Evolutionary conservation across 768 basidiomycete species (phyloP), one percentile per base, ranked within the genome.

Genomic region (Russula dissimulans): DNA sequence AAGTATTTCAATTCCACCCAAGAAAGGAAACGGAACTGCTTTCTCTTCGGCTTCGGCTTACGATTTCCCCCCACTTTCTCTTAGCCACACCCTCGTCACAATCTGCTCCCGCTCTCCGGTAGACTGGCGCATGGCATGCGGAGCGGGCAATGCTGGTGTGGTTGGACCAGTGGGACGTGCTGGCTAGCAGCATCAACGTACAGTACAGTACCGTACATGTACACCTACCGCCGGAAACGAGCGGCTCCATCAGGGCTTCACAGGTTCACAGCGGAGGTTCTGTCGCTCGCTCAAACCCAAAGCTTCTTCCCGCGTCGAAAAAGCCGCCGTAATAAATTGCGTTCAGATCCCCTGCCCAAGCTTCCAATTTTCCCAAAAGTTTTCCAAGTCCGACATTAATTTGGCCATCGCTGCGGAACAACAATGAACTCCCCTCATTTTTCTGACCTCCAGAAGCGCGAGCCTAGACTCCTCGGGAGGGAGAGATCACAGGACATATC

Each of bases 11-110:
- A 26, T 39, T 10, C 22, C 34, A 11, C 26, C 59, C 51, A 57
- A 17, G n/a, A 48, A 61, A 57, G 61, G 61, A 14, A 57, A 62
- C 61, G 61, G 61, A 54, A 7, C 38, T 10, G 11, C 15, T 7
- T 17, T n/a, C 31, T n/a, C 31, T 6, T 1, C 41, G 12, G 31
- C 45, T 53, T 54, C 56, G 46, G 61, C 61, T 62, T 62, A 62
- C 34, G 46, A 61, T 61, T 38, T 31, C 36, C 11, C 22, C 39
- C 38, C 45, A 10, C 38, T 34, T 26, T 26, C 29, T 26, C 43
- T 39, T 52, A 47, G 44, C 57, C 57, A 32, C 10, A 22, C 52
- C 3, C 41, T n/a, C 38, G 11, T 3, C 9, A 34, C 0, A 44
- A n/a, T 26, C 26, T 51, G 42, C 18, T 47, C 34, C 44, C 45